phyloP scores from a whole-genome alignment of 179 eudicot genomes.

The Silene vulgaris region DNA sequence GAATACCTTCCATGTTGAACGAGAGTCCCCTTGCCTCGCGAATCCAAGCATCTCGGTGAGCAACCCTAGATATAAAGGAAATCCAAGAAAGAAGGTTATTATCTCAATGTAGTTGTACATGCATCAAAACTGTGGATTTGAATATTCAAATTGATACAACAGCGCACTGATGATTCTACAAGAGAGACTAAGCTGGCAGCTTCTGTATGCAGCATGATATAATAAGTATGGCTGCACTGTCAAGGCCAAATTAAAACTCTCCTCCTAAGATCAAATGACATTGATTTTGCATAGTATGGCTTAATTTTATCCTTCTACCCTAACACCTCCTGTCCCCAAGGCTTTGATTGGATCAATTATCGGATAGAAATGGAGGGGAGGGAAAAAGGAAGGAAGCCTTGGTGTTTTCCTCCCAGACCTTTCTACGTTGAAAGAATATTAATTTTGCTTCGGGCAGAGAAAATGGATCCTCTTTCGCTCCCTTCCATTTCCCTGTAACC shows the following conservation, averaged over 20 bases:
- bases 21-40: constrained; percentile 63
- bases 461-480: no score
- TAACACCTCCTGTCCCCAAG: no score
- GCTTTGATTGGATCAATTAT: no score
- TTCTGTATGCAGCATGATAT: neutral
- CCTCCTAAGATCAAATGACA: neutral
- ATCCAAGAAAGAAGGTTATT: neutral
- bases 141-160: neutral
- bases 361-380: no score
- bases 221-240: neutral
- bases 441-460: no score
- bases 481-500: no score
- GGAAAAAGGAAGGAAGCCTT: no score
- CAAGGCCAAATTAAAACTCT: neutral
- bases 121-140: neutral
- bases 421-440: no score
- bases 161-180: neutral
- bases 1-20: constrained; percentile 82
- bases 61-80: constrained; percentile 45
- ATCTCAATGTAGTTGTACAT: neutral
- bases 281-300: no score
- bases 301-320: no score
- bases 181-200: neutral
- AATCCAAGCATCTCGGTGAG: constrained; percentile 88
- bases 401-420: no score